These are phyloP conservation scores for Sporisorium reilianum DNA, from an alignment of 1,284 basidiomycete species.

Conservation along the genomic window DNA sequence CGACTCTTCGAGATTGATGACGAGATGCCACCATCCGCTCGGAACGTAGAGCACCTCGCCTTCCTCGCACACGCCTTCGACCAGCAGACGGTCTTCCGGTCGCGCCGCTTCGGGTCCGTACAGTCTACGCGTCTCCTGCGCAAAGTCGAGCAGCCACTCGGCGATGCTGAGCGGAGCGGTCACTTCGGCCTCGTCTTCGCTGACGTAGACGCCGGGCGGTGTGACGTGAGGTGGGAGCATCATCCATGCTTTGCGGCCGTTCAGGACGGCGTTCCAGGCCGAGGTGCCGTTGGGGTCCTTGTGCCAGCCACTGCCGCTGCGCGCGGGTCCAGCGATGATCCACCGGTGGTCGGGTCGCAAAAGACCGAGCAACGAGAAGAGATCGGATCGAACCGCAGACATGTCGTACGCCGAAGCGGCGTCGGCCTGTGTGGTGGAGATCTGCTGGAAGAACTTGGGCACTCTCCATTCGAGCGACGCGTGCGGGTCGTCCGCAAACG, in stretches of 20 bases:
- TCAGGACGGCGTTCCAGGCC: conserved; percentile 71
- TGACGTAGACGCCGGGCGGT: conserved; percentile 71
- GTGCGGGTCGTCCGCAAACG: conserved; percentile 53
- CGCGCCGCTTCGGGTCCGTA: conserved; percentile 63
- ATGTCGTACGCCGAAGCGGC: conserved; percentile 26
- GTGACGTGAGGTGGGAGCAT: conserved; percentile 70
- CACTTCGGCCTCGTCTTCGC: conserved; percentile 69
- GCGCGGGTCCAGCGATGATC: conserved; percentile 63
- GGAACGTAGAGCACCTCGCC: conserved; percentile 70
- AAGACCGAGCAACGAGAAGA: conserved; percentile 58
- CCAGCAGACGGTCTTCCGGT: conserved; percentile 56
- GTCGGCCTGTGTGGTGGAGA: conserved; percentile 30
- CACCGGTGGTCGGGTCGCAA: conserved; percentile 63
- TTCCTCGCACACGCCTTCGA: conserved; percentile 70
- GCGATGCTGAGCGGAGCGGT: conserved; percentile 69
- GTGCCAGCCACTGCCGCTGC: conserved; percentile 65
- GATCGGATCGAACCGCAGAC: conserved; percentile 53
- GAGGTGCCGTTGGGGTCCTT: conserved; percentile 70
- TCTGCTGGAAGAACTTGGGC: conserved; percentile 54
- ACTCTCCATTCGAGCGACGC: conserved; percentile 57
- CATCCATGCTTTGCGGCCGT: conserved; percentile 70
- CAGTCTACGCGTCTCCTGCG: conserved; percentile 62
- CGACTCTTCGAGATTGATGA: conserved; percentile 59
- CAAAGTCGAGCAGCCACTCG: conserved; percentile 71
- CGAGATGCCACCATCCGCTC: conserved; percentile 67